Evolutionary conservation across 257 asterid species (phyloP), one percentile per base, ranked within the genome.

Genomic region (Solanum pinnatisectum): DNA sequence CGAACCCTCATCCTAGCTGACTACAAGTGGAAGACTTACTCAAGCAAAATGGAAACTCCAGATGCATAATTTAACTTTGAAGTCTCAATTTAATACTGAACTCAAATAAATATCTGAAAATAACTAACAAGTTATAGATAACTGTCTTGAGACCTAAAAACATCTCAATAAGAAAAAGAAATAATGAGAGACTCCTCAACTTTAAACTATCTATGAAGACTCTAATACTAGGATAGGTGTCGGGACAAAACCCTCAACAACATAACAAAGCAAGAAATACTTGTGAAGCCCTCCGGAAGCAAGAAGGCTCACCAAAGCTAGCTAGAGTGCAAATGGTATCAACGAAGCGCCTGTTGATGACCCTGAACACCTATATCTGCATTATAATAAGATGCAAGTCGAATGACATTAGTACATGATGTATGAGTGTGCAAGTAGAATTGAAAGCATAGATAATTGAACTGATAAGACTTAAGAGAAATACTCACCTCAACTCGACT

Each of bases 331-430:
- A 18, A 52, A 0, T 16, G 4, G 23, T 52, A 52, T 16, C 10
- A 52, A 52, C 23, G 4, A 16, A 52, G 0, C 23, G 4, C 10
- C 0, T 16, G 63, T 52, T 16, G 63, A 52, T 52, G 0, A 52
- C 0, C n/a, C 4, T 16, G 10, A 18, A 16, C 0, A 18, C 63
- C 0, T 52, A 1, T 52, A 52, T 16, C 1, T 52, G n/a, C 63
- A 16, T 52, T 10, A 6, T 52, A 18, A 52, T 52, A 52, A 52
- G 4, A 52, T 52, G 4, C 9, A 52, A 0, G 4, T 18, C 0
- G 63, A 52, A 52, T 52, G 10, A 52, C 10, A 52, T 52, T 0
- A 52, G 10, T 52, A 52, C n/a, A 52, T 52, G 10, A 52, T 52
- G n/a, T 2, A 52, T 7, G 4, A 16, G 63, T 18, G 18, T 2